A percentile compares a stretch with the other conserved stretches of the same genome.
These are phyloP conservation scores for Schizochytrium sp. DNA, from an alignment of 108 stramenopile species.

Conservation along the genomic window DNA sequence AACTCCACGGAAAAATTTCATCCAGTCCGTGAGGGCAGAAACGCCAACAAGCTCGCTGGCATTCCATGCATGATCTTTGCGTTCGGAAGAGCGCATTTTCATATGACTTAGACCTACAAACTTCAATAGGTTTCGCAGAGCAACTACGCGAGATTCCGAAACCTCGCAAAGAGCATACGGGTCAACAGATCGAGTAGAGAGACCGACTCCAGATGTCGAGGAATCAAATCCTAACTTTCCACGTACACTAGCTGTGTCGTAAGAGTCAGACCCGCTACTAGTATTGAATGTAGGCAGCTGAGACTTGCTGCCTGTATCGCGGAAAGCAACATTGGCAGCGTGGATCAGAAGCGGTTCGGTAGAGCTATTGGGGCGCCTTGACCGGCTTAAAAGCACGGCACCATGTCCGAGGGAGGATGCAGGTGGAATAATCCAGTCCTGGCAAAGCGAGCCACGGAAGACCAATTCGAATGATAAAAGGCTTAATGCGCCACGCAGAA, in stretches of 20 bases:
- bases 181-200: background rate
- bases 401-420: background rate
- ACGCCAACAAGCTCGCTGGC: background rate
- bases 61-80: background rate
- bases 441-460: background rate
- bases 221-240: too few species aligned
- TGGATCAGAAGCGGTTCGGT: slow-evolving; percentile 21
- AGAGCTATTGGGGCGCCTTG: background rate
- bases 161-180: background rate
- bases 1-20: slow-evolving; percentile 42
- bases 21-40: slow-evolving; percentile 38
- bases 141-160: background rate
- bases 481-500: background rate
- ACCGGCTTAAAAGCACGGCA: background rate
- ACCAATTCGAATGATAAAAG: slow-evolving; percentile 21
- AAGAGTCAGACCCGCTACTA: too few species aligned
- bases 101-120: slow-evolving; percentile 23
- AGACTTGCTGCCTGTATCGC: background rate
- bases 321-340: background rate
- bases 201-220: too few species aligned
- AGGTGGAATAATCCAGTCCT: slow-evolving; percentile 53
- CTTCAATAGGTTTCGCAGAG: background rate
- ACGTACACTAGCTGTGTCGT: too few species aligned
- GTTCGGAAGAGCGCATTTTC: slow-evolving; percentile 21
- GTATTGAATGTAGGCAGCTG: too few species aligned